phyloP scores from a whole-genome alignment of 352 stramenopile species.

The Globisporangium nagaii region DNA sequence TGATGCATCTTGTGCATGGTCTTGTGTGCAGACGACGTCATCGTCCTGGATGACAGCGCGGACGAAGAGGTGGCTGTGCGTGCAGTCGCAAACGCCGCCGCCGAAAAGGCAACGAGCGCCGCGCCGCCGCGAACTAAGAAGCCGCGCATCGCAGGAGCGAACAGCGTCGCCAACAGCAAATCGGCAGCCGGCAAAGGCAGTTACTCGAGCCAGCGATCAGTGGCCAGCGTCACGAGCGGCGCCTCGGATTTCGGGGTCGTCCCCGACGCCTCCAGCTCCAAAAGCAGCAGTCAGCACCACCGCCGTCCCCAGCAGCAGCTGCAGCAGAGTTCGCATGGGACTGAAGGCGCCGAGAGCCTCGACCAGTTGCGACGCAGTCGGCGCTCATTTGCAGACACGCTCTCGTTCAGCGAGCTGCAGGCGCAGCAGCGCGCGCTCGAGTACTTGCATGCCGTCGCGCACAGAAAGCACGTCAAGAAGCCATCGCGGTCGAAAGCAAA shows the following conservation, averaged over 20 bases:
- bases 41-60: conserved; percentile 46
- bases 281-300: conserved; percentile 1
- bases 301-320: neutral
- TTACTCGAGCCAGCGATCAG: neutral
- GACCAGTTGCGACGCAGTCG: conserved; percentile 10
- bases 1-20: too few relatives aligned
- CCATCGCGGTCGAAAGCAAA: conserved; percentile 5
- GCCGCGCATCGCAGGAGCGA: neutral
- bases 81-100: neutral
- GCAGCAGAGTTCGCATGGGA: neutral
- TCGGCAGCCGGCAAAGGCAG: neutral
- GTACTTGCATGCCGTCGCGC: conserved; percentile 10
- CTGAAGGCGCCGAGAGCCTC: neutral
- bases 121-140: conserved; percentile 9
- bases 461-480: conserved; percentile 12
- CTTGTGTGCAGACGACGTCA: conserved; percentile 21
- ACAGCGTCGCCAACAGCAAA: neutral
- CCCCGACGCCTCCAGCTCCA: neutral
- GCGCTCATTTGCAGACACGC: conserved; percentile 25
- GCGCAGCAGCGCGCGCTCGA: conserved; percentile 50
- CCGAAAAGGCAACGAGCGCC: neutral
- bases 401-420: conserved; percentile 60
- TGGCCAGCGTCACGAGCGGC: neutral
- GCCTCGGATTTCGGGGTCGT: conserved; percentile 6
- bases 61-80: conserved; percentile 22